These are phyloP conservation scores for Babesia caballi DNA, from an alignment of 169 alveolate species.

Conservation along the genomic window DNA sequence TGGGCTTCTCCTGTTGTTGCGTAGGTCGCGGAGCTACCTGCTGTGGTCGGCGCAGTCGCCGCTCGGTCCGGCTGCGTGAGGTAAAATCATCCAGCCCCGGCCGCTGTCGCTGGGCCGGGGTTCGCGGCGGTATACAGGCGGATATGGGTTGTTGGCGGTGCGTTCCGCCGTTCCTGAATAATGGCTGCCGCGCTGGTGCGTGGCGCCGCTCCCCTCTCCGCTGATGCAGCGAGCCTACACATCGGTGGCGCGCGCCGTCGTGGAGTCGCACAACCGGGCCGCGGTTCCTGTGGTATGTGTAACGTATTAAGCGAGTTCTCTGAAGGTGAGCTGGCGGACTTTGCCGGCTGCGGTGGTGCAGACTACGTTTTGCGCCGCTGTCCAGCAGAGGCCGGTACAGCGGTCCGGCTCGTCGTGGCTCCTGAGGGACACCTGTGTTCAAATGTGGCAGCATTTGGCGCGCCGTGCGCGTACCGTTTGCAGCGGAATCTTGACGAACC, in stretches of 20 bases:
- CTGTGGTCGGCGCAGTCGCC: too few relatives aligned
- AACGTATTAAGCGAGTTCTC: slow-evolving; percentile 1
- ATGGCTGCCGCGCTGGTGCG: not conserved
- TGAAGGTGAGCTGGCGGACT: slow-evolving; percentile 15
- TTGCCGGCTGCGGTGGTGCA: slow-evolving; percentile 62
- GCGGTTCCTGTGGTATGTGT: too few relatives aligned
- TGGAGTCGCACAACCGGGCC: too few relatives aligned
- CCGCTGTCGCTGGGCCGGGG: too few relatives aligned
- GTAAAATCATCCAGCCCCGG: too few relatives aligned
- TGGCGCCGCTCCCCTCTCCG: not conserved
- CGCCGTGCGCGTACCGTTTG: slow-evolving; percentile 30
- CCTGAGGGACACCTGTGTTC: slow-evolving; percentile 22
- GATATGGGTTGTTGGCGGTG: too few relatives aligned
- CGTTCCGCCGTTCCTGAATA: too few relatives aligned
- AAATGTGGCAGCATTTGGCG: not conserved
- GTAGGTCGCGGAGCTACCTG: too few relatives aligned
- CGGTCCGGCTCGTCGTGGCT: slow-evolving; percentile 40
- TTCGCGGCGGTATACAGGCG: too few relatives aligned
- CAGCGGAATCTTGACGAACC: slow-evolving; percentile 53
- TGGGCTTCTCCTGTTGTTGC: too few relatives aligned
- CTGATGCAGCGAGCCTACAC: slow-evolving; percentile 7
- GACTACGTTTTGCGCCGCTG: slow-evolving; percentile 17
- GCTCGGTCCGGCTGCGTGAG: too few relatives aligned
- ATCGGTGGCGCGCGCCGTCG: not conserved
- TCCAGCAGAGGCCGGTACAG: slow-evolving; percentile 53